Conservation (phyloP, 2,329 filamentous ascomycete genomes). For the Lachnum nothofagi region DNA sequence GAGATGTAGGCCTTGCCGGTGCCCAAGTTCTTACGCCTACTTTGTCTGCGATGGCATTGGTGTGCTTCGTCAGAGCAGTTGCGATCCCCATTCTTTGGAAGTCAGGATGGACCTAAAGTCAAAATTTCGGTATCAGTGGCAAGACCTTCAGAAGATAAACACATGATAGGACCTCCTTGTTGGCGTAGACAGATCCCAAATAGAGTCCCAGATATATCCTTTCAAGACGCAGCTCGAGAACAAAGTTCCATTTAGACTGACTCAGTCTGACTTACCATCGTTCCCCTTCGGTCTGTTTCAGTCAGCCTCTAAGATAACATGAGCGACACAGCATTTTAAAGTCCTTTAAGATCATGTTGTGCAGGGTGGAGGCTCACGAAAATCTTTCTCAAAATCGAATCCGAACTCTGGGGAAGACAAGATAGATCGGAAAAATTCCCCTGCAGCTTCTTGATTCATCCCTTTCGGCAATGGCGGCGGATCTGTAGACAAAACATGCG, state of each 20-base stretch:
- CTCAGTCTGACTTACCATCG: too few species aligned
- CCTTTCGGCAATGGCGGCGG: conserved; percentile 15
- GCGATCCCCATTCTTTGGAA: conserved; percentile 19
- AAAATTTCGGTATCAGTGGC: too few species aligned
- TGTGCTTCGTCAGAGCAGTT: conserved; percentile 15
- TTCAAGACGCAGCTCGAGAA: too few species aligned
- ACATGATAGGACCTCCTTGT: too few species aligned
- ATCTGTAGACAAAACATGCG: conserved; percentile 1
- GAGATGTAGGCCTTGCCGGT: conserved; percentile 11
- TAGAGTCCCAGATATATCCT: too few species aligned
- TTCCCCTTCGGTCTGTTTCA: conserved; percentile 21
- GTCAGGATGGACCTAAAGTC: too few species aligned
- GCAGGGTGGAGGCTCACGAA: conserved; percentile 10
- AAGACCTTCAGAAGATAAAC: too few species aligned
- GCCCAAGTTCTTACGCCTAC: conserved; percentile 13
- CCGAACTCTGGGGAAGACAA: conserved; percentile 7
- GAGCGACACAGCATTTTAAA: too few species aligned
- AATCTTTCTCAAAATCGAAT: conserved; percentile 23
- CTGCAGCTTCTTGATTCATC: conserved; percentile 12
- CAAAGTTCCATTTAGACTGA: too few species aligned
- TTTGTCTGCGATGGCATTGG: conserved; percentile 18
- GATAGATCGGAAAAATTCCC: conserved; percentile 10
- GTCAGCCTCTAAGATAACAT: too few species aligned
- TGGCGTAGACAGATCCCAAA: too few species aligned
- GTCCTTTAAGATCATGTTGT: neutral